Evolutionary conservation across 2,329 filamentous ascomycete genomes (phyloP), one percentile per base, ranked within the genome.

Genomic region (Diplodia corticola): DNA sequence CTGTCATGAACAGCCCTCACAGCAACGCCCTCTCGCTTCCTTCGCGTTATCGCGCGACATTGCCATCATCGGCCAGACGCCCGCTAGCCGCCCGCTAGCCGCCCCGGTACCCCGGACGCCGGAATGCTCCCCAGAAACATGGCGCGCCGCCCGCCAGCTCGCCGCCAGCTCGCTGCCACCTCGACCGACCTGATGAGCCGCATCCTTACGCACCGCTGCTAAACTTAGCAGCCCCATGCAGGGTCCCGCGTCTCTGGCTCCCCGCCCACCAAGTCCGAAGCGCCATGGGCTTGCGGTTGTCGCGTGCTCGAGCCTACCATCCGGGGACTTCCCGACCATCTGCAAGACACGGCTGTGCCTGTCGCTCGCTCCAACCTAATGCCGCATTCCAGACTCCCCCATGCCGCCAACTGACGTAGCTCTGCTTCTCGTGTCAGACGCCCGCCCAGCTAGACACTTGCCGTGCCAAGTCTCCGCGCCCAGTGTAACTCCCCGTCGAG

Each of bases 211-310:
- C 7, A 6, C n/a, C 20, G 35, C 54, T 57, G 37, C 55, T 48
- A 60, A 60, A 46, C 24, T 46, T 46, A 60, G 55, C 40, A 48
- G 73, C 12, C 78, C 79, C 81, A 84, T 84, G 67, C 81, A 84
- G 50, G 50, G 64, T 53, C 60, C 67, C 26, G 33, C 63, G 33
- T 24, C 20, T 44, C 64, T 69, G 68, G 68, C 68, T 69, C 68
- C 68, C 68, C 67, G 67, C 67, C 57, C 49, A 51, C 20, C 28
- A 65, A 65, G 54, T 66, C 68, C 68, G 68, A 63, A 46, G 5
- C 54, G 37, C 44, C 20, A 26, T 33, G n/a, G n/a, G n/a, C n/a
- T n/a, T n/a, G n/a, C n/a, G n/a, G 55, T 9, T 7, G 15, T 20
- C 53, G 33, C 33, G 37, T 57, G 33, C 53, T 60, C 37, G 40